phyloP scores from a whole-genome alignment of 805 yeast genomes.

The Candida chauliodis region DNA sequence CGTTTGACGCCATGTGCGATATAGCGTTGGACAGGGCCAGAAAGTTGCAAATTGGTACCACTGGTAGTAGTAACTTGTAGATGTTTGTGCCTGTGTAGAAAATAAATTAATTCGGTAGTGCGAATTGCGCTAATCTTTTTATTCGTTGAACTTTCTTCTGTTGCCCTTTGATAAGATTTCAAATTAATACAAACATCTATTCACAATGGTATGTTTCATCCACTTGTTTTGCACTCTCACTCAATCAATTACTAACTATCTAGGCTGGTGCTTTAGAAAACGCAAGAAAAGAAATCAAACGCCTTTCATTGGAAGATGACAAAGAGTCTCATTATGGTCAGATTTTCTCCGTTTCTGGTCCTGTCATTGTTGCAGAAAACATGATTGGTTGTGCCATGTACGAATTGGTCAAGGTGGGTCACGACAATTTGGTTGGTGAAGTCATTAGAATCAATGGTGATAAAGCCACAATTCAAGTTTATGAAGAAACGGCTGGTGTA shows the following conservation, averaged over 20 bases:
- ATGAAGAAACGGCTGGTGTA: slow-evolving; percentile 99
- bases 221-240: too few species aligned
- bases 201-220: slow-evolving; percentile 10
- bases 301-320: slow-evolving; percentile 69
- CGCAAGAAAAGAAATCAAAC: slow-evolving; percentile 90
- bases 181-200: neutral
- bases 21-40: slow-evolving; percentile 75
- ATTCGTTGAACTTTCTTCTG: neutral
- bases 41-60: slow-evolving; percentile 34
- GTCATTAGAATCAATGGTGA: slow-evolving; percentile 96
- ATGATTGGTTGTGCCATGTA: slow-evolving; percentile 99
- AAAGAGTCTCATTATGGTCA: slow-evolving; percentile 81
- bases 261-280: slow-evolving; percentile 96
- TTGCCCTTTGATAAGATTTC: neutral
- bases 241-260: slow-evolving; percentile 3
- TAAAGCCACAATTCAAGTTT: slow-evolving; percentile 97
- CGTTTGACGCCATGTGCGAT: slow-evolving; percentile 87
- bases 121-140: neutral
- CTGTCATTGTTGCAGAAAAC: slow-evolving; percentile 95
- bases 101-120: neutral
- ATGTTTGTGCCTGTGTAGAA: too few species aligned
- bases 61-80: slow-evolving; percentile 1
- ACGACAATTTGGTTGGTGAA: slow-evolving; percentile 95
- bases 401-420: slow-evolving; percentile 97
- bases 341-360: slow-evolving; percentile 95